These are phyloP conservation scores for Beauveria caledonica DNA, from an alignment of 2,329 filamentous ascomycete species.

Conservation along the genomic window DNA sequence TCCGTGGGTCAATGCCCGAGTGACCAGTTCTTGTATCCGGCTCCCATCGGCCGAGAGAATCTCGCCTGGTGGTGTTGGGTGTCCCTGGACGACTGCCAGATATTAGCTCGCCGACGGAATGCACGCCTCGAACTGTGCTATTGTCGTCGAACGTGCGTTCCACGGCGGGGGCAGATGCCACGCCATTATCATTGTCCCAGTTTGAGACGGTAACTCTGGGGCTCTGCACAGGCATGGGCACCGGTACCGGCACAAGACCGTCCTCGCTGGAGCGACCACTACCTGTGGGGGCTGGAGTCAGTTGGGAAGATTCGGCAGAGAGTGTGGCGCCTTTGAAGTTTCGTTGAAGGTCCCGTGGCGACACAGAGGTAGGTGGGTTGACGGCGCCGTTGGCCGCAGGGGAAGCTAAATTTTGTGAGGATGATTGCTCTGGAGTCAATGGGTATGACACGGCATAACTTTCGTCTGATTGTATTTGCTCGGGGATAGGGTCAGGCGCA, in stretches of 20 bases:
- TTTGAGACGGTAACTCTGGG: conserved; percentile 49
- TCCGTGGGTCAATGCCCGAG: conserved; percentile 39
- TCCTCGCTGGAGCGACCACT: conserved; percentile 45
- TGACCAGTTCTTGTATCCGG: conserved; percentile 31
- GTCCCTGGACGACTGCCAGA: conserved; percentile 18
- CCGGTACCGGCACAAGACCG: conserved; percentile 29
- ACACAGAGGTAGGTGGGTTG: conserved; percentile 28
- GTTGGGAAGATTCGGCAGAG: conserved; percentile 26
- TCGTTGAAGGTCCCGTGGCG: conserved; percentile 34
- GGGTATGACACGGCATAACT: conserved; percentile 28
- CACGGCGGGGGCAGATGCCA: conserved; percentile 26
- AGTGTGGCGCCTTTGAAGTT: conserved; percentile 28
- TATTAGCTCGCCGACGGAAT: conserved; percentile 33
- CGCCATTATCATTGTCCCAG: conserved; percentile 39
- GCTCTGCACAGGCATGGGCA: conserved; percentile 39
- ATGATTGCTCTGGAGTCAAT: conserved; percentile 44
- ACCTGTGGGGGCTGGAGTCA: conserved; percentile 42
- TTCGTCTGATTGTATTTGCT: conserved; percentile 17
- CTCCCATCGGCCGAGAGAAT: conserved; percentile 35
- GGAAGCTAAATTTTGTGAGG: conserved; percentile 38
- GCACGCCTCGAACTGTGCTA: conserved; percentile 26
- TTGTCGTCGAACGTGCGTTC: conserved; percentile 33
- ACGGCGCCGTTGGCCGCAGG: conserved; percentile 23
- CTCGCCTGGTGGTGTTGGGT: conserved; percentile 23
- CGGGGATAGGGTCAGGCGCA: conserved; percentile 10